Conservation (phyloP, 2,329 filamentous ascomycete genomes). For the Ascochyta fabae region DNA sequence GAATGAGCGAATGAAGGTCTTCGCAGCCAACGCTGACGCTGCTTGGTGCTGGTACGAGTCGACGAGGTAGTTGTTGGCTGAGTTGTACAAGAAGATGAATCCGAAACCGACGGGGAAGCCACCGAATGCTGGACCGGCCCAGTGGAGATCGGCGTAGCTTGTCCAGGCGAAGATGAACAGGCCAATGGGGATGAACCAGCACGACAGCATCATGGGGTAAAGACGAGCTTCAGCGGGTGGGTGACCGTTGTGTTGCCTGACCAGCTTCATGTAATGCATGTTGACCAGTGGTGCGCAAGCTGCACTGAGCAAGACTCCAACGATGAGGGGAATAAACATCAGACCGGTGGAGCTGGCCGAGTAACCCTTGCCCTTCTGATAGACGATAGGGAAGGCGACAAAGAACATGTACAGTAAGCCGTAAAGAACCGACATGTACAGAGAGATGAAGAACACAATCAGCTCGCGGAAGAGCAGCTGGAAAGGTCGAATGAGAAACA, state of each 20-base stretch:
- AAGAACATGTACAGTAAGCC: constrained; percentile 74
- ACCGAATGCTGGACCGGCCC: constrained; percentile 75
- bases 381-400: constrained; percentile 69
- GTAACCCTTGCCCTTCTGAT: constrained; percentile 80
- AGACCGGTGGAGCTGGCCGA: constrained; percentile 75
- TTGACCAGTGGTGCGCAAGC: constrained; percentile 75
- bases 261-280: constrained; percentile 75
- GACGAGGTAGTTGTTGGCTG: constrained; percentile 61
- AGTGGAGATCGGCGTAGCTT: constrained; percentile 69
- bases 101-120: constrained; percentile 73
- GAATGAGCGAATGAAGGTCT: constrained; percentile 79
- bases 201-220: constrained; percentile 70
- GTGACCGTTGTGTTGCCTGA: constrained; percentile 68
- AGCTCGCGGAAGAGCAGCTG: constrained; percentile 84
- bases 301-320: constrained; percentile 75
- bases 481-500: constrained; percentile 83
- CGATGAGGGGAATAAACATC: constrained; percentile 84
- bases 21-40: constrained; percentile 79
- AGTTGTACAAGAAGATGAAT: constrained; percentile 84
- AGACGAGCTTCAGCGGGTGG: constrained; percentile 80
- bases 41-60: constrained; percentile 76
- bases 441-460: constrained; percentile 81
- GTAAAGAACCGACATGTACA: constrained; percentile 87
- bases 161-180: constrained; percentile 74
- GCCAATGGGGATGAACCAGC: constrained; percentile 68